Base-by-base conservation (phyloP, 2,329 filamentous ascomycete species). In the Pseudopithomyces maydicus region DNA sequence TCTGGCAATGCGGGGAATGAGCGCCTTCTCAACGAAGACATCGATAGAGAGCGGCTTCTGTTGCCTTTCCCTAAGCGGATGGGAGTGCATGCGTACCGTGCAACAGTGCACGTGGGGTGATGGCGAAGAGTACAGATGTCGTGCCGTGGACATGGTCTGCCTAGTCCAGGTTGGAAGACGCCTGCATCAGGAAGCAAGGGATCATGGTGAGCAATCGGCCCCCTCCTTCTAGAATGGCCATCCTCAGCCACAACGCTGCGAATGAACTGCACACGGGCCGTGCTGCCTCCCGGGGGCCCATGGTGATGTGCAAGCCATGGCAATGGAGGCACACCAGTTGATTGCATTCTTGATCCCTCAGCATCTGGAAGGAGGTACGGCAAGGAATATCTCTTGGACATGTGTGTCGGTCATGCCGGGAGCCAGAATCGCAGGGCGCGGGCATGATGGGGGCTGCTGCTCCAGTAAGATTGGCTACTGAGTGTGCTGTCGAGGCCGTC, bases 161-260 rank as follows among this genome's bases (percentile, higher is more conserved):
- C 52, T 56, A 62, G 52, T 44, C 56, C 52, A 41, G 14, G 43
- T 54, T 36, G 29, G 57, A 56, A 54, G 56, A 56, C 46, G 41
- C 49, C 56, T 63, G 60, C 61, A 62, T 64, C 48, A 15, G 44
- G 42, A 69, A 56, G 66, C 60, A 70, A 68, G 67, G 67, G 67
- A 57, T n/a, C 10, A 23, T 43, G 5, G 29, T 23, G 33, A 22
- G 43, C 56, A 33, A 15, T 26, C 12, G 23, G 22, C 52, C 33
- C 41, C 36, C 42, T 41, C 41, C 52, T 62, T 64, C 56, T 58
- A 58, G 60, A 63, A 57, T 38, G 23, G 50, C 32, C 23, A 17
- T 47, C 45, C 29, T 49, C 29, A 43, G 47, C 46, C 43, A 53
- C 46, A 36, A 39, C 52, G 15, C 32, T 44, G 42, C 51, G 42